Evolutionary conservation across 768 basidiomycete species (phyloP).

Genomic region (Russula vinacea): DNA sequence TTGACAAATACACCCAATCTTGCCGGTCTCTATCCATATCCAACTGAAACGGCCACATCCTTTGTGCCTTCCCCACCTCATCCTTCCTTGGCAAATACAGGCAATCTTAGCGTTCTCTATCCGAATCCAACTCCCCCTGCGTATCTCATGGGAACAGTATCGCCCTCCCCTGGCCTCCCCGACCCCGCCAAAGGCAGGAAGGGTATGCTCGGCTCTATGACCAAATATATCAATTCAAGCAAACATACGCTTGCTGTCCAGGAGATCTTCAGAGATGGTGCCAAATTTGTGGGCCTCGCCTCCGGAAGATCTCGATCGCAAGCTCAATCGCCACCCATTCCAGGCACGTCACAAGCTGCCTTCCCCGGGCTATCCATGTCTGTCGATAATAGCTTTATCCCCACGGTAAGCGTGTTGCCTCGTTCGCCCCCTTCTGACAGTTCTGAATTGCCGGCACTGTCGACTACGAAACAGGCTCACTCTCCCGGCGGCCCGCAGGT

Average conservation of each 20-base stretch:
- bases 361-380: slow-evolving; percentile 36
- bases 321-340: slow-evolving; percentile 27
- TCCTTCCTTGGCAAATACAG: too few species aligned
- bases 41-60: too few species aligned
- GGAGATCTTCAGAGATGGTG: slow-evolving; percentile 91
- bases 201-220: slow-evolving; percentile 61
- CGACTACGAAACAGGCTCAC: slow-evolving; percentile 43
- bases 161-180: slow-evolving; percentile 45
- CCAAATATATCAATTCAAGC: slow-evolving; percentile 70
- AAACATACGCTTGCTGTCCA: slow-evolving; percentile 95
- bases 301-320: slow-evolving; percentile 31
- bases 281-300: slow-evolving; percentile 65
- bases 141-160: slow-evolving; percentile 31
- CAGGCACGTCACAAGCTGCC: slow-evolving; percentile 13
- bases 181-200: slow-evolving; percentile 49
- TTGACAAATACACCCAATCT: too few species aligned
- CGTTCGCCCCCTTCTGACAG: slow-evolving; percentile 18
- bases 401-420: slow-evolving; percentile 47
- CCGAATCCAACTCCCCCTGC: too few species aligned
- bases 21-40: too few species aligned
- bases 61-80: too few species aligned
- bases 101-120: too few species aligned
- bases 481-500: slow-evolving; percentile 28
- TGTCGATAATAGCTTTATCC: slow-evolving; percentile 52
- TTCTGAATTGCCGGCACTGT: slow-evolving; percentile 41